Conservation (phyloP, 768 basidiomycete genomes). For the Roridomyces roridus region DNA sequence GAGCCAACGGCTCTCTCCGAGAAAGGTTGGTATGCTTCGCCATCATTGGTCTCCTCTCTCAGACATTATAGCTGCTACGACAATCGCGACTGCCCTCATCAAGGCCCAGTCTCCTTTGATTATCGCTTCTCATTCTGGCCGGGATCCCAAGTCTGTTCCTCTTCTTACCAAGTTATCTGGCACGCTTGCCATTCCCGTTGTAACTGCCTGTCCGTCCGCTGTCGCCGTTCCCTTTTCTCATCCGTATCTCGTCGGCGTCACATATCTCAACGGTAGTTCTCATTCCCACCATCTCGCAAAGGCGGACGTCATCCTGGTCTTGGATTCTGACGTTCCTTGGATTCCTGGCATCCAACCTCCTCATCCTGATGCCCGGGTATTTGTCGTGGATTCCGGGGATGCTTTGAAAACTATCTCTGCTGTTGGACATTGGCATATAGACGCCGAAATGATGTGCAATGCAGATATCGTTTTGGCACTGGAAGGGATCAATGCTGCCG, state of each 20-base stretch:
- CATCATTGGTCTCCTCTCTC: neutral
- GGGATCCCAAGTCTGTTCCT: constrained; percentile 53
- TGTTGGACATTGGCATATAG: constrained; percentile 57
- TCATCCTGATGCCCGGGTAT: constrained; percentile 50
- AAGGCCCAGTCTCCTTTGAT: constrained; percentile 63
- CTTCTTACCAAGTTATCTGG: constrained; percentile 55
- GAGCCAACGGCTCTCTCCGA: constrained; percentile 55
- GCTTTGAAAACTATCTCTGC: constrained; percentile 53
- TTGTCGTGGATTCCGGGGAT: constrained; percentile 67
- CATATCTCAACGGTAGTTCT: constrained; percentile 51
- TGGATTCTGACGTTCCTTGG: constrained; percentile 76
- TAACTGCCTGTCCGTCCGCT: constrained; percentile 53
- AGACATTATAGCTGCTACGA: constrained; percentile 34
- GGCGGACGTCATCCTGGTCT: constrained; percentile 67
- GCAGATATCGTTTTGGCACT: constrained; percentile 62
- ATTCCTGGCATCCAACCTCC: constrained; percentile 58
- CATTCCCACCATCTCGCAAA: constrained; percentile 53
- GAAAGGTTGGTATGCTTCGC: constrained; percentile 29
- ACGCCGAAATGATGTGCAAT: constrained; percentile 62
- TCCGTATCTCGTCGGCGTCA: constrained; percentile 57
- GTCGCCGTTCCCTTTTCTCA: constrained; percentile 65
- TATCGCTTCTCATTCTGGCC: constrained; percentile 67
- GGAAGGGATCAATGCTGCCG: constrained; percentile 48
- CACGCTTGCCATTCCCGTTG: constrained; percentile 60
- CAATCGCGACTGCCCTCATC: constrained; percentile 56